Base-by-base conservation (phyloP, 2,329 filamentous ascomycete genomes). In the Fusarium sp. region DNA sequence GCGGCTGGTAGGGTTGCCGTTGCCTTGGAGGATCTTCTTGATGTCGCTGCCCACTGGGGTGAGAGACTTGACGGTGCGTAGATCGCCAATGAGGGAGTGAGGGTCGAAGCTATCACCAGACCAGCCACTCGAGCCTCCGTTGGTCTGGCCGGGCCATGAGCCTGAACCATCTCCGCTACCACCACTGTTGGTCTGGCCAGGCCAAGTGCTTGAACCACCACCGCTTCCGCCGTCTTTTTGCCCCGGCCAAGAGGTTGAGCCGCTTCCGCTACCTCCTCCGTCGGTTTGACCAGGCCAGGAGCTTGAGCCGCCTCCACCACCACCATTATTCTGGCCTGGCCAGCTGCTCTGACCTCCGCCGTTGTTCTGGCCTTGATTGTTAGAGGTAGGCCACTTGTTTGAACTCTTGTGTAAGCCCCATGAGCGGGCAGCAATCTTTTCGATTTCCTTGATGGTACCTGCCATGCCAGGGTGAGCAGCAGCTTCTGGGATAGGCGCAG, bases 11-110 rank as follows among this genome's bases (percentile, higher is more conserved):
- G 71, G 67, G 47, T 70, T 66, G 11, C 69, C 71, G 6, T 66
- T 69, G 9, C 72, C 72, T 6, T 71, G 67, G 6, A 81, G 71
- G 35, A 81, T 74, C 6, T 67, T 65, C 60, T 76, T 77, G 69
- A 82, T 77, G 12, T 72, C 66, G 13, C 68, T 48, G n/a, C 77
- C 79, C 1, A 73, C 72, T 4, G 65, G 51, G 3, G 75, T 75
- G 15, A 78, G 73, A n/a, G 75, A 60, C 10, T 56, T 64, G 47
- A 78, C 65, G 1, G 52, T 70, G 19, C 64, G 58, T 9, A 82
- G 75, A 53, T 82, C 79, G 12, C 79, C 80, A 10, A 82, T 67
- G 28, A 77, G 64, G 38, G 71, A 70, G 38, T 64, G 44, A 10
- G 68, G 42, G 32, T 69, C 48, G 39, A 67, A 68, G 41, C 5